Evolutionary conservation across 106 monocot species (phyloP).

Genomic region (Apostasia shenzhenica): DNA sequence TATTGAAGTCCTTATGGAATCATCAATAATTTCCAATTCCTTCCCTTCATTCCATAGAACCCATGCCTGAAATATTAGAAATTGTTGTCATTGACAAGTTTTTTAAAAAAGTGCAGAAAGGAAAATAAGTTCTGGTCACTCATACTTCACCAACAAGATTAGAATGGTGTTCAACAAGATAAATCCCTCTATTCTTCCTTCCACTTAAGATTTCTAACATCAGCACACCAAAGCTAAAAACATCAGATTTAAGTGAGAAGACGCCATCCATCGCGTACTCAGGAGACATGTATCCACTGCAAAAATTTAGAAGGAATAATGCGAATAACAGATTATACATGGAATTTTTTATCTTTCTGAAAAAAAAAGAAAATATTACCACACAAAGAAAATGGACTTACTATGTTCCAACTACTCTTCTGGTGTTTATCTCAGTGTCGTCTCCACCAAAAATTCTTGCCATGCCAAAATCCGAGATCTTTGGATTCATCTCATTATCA

Average conservation of each 20-base stretch:
- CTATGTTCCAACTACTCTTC: conserved; percentile 2
- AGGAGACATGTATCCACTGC: too few relatives aligned
- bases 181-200: not conserved
- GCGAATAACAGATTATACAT: not conserved
- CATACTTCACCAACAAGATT: conserved; percentile 11
- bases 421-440: not conserved
- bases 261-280: conserved; percentile 5
- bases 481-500: not conserved
- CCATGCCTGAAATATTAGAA: conserved; percentile 12
- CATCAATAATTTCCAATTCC: conserved; percentile 7
- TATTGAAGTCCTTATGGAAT: not conserved
- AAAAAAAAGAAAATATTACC: too few relatives aligned
- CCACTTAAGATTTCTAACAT: conserved; percentile 9
- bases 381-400: not conserved
- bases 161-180: not conserved
- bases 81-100: not conserved
- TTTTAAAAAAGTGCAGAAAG: not conserved
- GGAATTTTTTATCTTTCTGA: not conserved
- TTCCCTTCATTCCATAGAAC: conserved; percentile 16
- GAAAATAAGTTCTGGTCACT: not conserved
- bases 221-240: conserved; percentile 9
- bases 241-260: conserved; percentile 8
- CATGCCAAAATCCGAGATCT: conserved; percentile 3
- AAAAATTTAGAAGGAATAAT: too few relatives aligned
- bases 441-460: conserved; percentile 6